Percentiles rank a stretch among this genome's conserved stretches.
Evolutionary conservation across 805 yeast species (phyloP).

Genomic region (Wickerhamiella bombiphila): DNA sequence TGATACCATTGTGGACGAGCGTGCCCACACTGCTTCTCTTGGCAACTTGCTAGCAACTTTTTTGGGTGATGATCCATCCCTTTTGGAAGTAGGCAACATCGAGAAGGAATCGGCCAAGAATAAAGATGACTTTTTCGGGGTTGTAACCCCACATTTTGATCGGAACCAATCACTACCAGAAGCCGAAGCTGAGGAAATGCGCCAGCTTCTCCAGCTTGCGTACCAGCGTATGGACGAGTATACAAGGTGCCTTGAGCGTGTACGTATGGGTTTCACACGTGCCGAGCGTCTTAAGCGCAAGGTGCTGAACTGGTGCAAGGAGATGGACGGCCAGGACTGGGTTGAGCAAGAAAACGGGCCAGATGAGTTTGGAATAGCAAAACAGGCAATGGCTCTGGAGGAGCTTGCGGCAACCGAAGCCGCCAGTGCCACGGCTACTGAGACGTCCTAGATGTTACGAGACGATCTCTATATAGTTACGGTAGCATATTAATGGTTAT

Average conservation of each 20-base stretch:
- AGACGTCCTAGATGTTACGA: too few species aligned
- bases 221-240: slow-evolving; percentile 78
- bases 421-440: neutral
- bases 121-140: slow-evolving; percentile 45
- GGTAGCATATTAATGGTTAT: slow-evolving; percentile 1
- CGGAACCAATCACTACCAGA: slow-evolving; percentile 36
- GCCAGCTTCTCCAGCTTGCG: slow-evolving; percentile 63
- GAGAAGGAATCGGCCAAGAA: neutral
- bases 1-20: slow-evolving; percentile 69
- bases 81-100: slow-evolving; percentile 26
- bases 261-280: slow-evolving; percentile 61
- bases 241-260: slow-evolving; percentile 56
- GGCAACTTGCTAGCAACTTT: slow-evolving; percentile 61
- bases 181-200: slow-evolving; percentile 50
- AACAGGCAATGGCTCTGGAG: neutral
- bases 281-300: slow-evolving; percentile 63
- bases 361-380: slow-evolving; percentile 1
- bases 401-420: slow-evolving; percentile 1
- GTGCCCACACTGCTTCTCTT: slow-evolving; percentile 54
- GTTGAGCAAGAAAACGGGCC: slow-evolving; percentile 19
- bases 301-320: slow-evolving; percentile 71
- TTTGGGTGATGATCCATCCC: slow-evolving; percentile 69
- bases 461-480: too few species aligned
- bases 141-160: slow-evolving; percentile 37
- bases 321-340: slow-evolving; percentile 55